Percentiles rank a stretch among this genome's conserved stretches.
Evolutionary conservation across 805 yeast species (phyloP).

Genomic region (Ogataea zsoltii): DNA sequence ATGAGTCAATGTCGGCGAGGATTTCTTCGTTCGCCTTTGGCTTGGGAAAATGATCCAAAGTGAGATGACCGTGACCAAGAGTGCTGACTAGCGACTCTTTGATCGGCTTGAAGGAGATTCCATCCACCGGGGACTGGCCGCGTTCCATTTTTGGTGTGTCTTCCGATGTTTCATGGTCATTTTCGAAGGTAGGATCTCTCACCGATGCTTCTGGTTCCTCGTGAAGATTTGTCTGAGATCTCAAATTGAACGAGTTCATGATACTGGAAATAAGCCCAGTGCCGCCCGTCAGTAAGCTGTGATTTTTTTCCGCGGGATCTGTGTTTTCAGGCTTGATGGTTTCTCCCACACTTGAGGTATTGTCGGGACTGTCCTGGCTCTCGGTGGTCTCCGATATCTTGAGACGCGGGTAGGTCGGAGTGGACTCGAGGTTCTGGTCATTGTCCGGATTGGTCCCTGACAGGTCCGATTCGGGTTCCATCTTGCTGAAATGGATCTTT

Average conservation of each 20-base stretch:
- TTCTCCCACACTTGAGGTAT: constrained; percentile 3
- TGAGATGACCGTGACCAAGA: constrained; percentile 49
- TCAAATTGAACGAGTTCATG: constrained; percentile 30
- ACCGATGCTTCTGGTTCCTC: constrained; percentile 5
- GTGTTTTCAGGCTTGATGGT: constrained; percentile 1
- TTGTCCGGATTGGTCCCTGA: neutral
- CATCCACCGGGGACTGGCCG: constrained; percentile 23
- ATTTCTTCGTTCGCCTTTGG: constrained; percentile 1
- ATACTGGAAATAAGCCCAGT: constrained; percentile 30
- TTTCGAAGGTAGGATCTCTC: neutral
- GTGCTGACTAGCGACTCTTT: constrained; percentile 48
- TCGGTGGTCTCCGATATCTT: neutral
- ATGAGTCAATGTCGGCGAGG: neutral
- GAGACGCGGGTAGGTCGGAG: neutral
- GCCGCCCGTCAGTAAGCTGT: constrained; percentile 5
- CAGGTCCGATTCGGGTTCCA: neutral
- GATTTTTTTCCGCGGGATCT: neutral
- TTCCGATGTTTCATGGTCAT: neutral
- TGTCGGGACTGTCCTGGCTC: neutral
- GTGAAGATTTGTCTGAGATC: constrained; percentile 23
- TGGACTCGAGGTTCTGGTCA: neutral
- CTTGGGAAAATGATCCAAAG: constrained; percentile 36
- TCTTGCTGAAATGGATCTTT: neutral
- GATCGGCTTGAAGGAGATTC: constrained; percentile 49
- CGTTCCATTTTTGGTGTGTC: neutral